Conservation (phyloP, 2,329 filamentous ascomycete genomes). For the Calonectria multiphialidica region DNA sequence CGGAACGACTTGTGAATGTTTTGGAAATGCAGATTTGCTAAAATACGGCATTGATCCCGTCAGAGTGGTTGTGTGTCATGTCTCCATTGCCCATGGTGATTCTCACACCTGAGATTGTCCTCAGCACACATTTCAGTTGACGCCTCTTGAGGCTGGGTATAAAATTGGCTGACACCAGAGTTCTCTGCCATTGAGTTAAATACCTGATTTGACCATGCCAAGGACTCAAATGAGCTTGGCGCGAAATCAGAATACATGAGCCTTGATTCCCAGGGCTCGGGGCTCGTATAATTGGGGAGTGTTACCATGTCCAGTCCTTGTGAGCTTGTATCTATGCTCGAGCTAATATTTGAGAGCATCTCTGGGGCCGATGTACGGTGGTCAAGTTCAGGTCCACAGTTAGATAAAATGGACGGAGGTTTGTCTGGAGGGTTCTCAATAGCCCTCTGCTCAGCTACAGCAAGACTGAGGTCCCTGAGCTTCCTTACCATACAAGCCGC, state of each 20-base stretch:
- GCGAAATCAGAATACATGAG: neutral
- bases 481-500: neutral
- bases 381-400: neutral
- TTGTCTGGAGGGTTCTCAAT: neutral
- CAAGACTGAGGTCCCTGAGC: neutral
- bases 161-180: neutral
- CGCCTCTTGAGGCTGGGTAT: neutral
- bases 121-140: neutral
- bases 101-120: neutral
- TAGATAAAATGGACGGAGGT: neutral
- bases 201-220: neutral
- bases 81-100: neutral
- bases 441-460: neutral
- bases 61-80: neutral
- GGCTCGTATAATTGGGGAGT: neutral
- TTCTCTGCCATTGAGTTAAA: neutral
- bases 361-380: neutral
- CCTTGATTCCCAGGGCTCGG: neutral
- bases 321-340: neutral
- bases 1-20: too few species aligned
- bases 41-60: neutral
- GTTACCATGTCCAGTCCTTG: neutral
- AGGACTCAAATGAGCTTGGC: neutral
- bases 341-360: neutral
- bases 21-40: too few species aligned